Evolutionary conservation across 116 monocot species (phyloP).

Genomic region (Iris pallida): DNA sequence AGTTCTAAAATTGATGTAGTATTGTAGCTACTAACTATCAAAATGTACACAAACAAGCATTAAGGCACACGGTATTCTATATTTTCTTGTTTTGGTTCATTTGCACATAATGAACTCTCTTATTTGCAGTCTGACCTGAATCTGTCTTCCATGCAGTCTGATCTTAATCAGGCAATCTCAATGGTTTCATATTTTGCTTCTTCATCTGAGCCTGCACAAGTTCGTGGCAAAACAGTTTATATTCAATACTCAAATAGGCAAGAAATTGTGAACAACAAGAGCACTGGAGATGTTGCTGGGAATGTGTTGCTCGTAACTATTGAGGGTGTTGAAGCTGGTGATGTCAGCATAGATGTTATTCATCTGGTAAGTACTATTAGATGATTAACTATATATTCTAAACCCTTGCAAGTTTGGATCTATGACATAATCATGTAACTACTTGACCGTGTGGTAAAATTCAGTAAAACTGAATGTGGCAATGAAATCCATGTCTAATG

Average conservation of each 20-base stretch:
- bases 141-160: constrained; percentile 21
- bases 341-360: constrained; percentile 61
- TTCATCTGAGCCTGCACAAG: constrained; percentile 62
- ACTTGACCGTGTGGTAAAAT: not conserved
- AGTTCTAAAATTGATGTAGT: too few relatives aligned
- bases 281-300: constrained; percentile 44
- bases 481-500: not conserved
- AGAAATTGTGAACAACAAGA: constrained; percentile 59
- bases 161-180: constrained; percentile 62
- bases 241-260: constrained; percentile 65
- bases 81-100: too few relatives aligned
- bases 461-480: not conserved
- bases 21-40: too few relatives aligned
- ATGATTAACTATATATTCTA: not conserved
- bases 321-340: constrained; percentile 60
- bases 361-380: constrained; percentile 37
- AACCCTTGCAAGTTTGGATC: not conserved
- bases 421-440: not conserved
- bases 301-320: constrained; percentile 64
- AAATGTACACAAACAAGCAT: too few relatives aligned
- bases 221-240: constrained; percentile 71
- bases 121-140: not conserved
- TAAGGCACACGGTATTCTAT: too few relatives aligned
- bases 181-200: constrained; percentile 70
- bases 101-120: not conserved